Conservation (phyloP, 208 protist genomes). For the Leishmania martiniquensis region DNA sequence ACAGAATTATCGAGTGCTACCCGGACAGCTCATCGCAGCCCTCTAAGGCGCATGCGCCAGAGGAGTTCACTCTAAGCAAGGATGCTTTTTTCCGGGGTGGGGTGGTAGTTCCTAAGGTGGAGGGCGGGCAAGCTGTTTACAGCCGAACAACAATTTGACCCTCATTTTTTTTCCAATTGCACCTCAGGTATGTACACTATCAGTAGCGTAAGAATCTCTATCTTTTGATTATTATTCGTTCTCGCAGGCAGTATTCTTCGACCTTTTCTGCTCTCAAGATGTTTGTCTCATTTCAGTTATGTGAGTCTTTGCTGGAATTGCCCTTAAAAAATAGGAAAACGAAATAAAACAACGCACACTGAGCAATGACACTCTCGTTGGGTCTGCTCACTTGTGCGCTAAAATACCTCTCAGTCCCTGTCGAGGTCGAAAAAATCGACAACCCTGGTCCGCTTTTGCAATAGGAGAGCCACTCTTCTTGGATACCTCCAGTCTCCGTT, state of each 20-base stretch:
- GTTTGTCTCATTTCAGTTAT: neutral
- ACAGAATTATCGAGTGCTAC: conserved; percentile 17
- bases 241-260: too few relatives aligned
- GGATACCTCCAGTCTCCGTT: neutral
- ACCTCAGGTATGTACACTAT: conserved; percentile 6
- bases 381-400: too few relatives aligned
- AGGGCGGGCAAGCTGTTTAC: conserved; percentile 1
- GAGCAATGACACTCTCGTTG: too few relatives aligned
- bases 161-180: conserved; percentile 12
- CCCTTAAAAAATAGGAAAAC: neutral
- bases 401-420: neutral
- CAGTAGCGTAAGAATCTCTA: neutral
- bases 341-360: neutral
- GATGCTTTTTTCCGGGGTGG: conserved; percentile 37
- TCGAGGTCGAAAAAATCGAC: neutral
- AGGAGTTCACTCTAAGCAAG: conserved; percentile 20
- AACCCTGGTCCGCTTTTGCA: neutral
- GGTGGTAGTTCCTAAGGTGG: conserved; percentile 7
- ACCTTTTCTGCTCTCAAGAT: neutral
- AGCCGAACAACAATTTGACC: conserved; percentile 1
- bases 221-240: neutral
- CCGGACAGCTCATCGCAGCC: neutral
- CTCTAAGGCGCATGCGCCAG: neutral
- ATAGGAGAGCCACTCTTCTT: neutral
- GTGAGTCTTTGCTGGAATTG: neutral